Evolutionary conservation across 83 land plant species (phyloP), one percentile per base, ranked within the genome.

Genomic region (Picea engelmannii): DNA sequence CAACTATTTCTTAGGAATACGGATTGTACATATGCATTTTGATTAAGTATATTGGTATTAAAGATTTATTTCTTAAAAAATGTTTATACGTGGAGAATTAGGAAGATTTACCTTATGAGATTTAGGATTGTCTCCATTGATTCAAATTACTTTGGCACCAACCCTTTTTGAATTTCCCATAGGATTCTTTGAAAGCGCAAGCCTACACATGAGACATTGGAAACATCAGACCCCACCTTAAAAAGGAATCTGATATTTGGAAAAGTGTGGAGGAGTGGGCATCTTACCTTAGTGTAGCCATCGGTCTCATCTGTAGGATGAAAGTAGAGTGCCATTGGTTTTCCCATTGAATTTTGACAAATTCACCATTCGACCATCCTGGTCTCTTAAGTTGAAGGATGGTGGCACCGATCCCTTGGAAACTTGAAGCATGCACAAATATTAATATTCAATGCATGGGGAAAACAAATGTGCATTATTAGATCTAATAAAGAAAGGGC

Each of bases 251-350:
- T 38, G 8, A 68, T 13, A 25, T 13, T 16, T 27, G 73, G 8
- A 20, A 42, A 80, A 13, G 25, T 31, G 24, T 6, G 18, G n/a
- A 44, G 21, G 18, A 80, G 3, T 15, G 31, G 69, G 59, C 62
- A 63, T n/a, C 66, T 55, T 79, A 96, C 99, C 95, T 98, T 98
- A 65, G 99, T 98, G 89, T 99, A 98, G 10, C 97, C 99, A 18
- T 99, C 99, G 61, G 88, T 91, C 74, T 98, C 99, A 84, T 96
- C 99, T n/a, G 97, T 97, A 74, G 99, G 99, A 78, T 98, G 96
- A 88, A 98, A 98, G 82, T 98, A 98, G 71, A 98, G 89, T 63
- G 96, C 95, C 40, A 96, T 88, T 21, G 99, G 96, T 85, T 93
- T 98, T 67, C 98, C 98, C 87, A n/a, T 94, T 96, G 81, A 83